phyloP scores from a whole-genome alignment of 2,329 filamentous ascomycete species.

The Dactylellina haptotyla region DNA sequence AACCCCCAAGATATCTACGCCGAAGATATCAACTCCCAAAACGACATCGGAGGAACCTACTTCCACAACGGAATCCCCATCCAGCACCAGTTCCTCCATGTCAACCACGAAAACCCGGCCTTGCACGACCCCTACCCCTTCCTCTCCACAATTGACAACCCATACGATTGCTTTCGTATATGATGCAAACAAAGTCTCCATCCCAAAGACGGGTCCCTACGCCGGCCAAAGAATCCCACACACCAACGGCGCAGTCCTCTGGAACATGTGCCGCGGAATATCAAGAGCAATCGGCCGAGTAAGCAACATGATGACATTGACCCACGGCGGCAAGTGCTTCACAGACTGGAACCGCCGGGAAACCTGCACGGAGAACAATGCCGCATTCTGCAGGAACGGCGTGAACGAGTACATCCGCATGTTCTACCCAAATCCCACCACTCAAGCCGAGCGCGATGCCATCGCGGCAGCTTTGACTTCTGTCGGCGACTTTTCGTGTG shows the following conservation, averaged over 20 bases:
- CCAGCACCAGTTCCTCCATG: too few species aligned
- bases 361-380: neutral
- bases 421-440: slow-evolving; percentile 4
- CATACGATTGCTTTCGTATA: slow-evolving; percentile 22
- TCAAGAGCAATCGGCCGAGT: neutral
- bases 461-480: neutral
- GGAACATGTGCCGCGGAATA: slow-evolving; percentile 26
- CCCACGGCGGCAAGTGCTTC: slow-evolving; percentile 18
- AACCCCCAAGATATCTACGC: neutral
- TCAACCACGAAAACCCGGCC: slow-evolving; percentile 5
- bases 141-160: slow-evolving; percentile 12
- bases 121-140: slow-evolving; percentile 11
- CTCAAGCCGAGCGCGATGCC: neutral
- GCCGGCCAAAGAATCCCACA: slow-evolving; percentile 15
- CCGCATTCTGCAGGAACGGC: slow-evolving; percentile 7
- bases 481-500: slow-evolving; percentile 14
- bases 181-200: slow-evolving; percentile 16
- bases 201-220: slow-evolving; percentile 15
- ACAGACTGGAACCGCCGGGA: slow-evolving; percentile 6
- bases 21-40: slow-evolving; percentile 1
- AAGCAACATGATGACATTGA: slow-evolving; percentile 7
- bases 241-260: slow-evolving; percentile 18
- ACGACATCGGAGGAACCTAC: neutral
- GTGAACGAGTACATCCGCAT: slow-evolving; percentile 18
- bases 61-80: too few species aligned